Evolutionary conservation across 306 rosid species (phyloP).

Genomic region (Cicer yamashitae): DNA sequence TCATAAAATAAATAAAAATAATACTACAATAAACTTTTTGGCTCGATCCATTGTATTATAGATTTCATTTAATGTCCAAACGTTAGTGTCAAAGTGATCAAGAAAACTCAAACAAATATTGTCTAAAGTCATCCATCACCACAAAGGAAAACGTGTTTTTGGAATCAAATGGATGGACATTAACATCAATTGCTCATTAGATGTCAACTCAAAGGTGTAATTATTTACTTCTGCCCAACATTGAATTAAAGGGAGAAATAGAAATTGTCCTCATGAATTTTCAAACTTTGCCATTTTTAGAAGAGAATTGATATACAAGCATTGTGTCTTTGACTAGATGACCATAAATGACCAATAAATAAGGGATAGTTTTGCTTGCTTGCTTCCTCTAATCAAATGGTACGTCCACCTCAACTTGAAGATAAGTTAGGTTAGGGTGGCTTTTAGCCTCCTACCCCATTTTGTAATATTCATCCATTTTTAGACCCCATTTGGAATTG

Average conservation of each 20-base stretch:
- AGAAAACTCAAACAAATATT: background rate
- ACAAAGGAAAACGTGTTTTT: slow-evolving; percentile 17
- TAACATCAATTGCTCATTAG: slow-evolving; percentile 18
- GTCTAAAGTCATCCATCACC: background rate
- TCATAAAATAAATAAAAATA: too few species aligned
- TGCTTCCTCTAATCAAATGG: background rate
- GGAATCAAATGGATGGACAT: slow-evolving; percentile 21
- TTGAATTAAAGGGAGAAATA: background rate
- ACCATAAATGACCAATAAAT: slow-evolving; percentile 2
- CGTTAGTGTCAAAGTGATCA: background rate
- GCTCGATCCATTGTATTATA: too few species aligned
- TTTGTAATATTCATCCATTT: slow-evolving; percentile 2
- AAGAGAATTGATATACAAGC: background rate
- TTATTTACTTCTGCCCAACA: background rate
- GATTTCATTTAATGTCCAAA: background rate
- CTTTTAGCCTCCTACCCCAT: background rate
- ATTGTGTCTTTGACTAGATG: background rate
- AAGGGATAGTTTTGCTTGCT: background rate
- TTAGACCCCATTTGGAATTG: background rate
- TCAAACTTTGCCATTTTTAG: slow-evolving; percentile 14
- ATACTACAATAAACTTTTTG: too few species aligned
- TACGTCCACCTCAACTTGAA: slow-evolving; percentile 12
- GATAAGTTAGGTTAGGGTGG: slow-evolving; percentile 1
- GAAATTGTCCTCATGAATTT: background rate
- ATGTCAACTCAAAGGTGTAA: background rate